Percentiles rank a stretch among this genome's conserved stretches.
These are phyloP conservation scores for Jacaranda copaia DNA, from an alignment of 257 asterid genomes.

Conservation along the genomic window DNA sequence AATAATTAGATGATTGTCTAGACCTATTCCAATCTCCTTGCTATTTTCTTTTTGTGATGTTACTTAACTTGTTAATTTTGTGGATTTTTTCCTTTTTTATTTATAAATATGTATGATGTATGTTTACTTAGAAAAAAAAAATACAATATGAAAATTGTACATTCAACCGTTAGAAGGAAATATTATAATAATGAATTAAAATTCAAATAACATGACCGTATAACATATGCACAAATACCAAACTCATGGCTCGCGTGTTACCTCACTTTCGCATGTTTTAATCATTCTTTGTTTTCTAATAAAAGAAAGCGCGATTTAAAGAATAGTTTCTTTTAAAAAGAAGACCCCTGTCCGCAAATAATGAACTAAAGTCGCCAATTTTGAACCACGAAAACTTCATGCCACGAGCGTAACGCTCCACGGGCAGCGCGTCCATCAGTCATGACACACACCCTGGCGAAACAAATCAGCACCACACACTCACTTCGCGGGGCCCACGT, in stretches of 20 bases:
- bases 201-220: not conserved
- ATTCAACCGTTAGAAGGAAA: no score
- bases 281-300: not conserved
- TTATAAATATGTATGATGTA: no score
- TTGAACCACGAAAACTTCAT: not conserved
- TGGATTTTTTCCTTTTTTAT: no score
- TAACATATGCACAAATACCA: not conserved
- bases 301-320: not conserved
- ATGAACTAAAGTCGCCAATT: constrained; percentile 15
- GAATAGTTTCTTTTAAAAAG: not conserved
- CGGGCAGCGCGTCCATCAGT: not conserved
- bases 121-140: no score
- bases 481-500: constrained; percentile 13
- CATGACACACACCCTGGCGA: constrained; percentile 4
- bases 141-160: no score
- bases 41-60: no score
- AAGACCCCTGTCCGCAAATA: not conserved
- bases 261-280: not conserved
- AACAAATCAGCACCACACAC: constrained; percentile 9
- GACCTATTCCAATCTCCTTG: no score
- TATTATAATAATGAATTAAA: no score
- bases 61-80: no score
- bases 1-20: no score
- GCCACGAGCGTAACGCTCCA: constrained; percentile 25
- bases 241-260: not conserved